Percentiles rank a stretch among this genome's conserved stretches.
Evolutionary conservation across 495 filamentous ascomycete species (phyloP).

Genomic region (Trichoderma reesei): DNA sequence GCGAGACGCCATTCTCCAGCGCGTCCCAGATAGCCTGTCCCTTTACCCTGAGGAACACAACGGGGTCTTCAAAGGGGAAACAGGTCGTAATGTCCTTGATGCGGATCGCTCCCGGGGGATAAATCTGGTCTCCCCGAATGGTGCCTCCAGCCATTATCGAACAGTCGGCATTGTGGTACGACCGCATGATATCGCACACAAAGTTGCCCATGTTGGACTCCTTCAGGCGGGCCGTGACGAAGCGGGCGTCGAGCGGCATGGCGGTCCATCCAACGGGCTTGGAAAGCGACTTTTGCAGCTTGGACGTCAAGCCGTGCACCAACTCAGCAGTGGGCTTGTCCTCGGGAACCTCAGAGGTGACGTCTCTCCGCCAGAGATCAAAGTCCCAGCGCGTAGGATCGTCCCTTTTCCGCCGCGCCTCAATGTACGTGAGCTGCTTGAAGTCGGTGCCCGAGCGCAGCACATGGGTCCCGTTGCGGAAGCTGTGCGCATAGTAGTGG

Average conservation of each 20-base stretch:
- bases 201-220: constrained; percentile 87
- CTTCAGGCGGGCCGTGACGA: constrained; percentile 62
- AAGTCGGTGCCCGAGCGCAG: constrained; percentile 82
- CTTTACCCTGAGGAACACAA: constrained; percentile 59
- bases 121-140: constrained; percentile 84
- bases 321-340: constrained; percentile 46
- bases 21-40: constrained; percentile 63
- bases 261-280: constrained; percentile 77
- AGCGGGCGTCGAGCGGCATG: constrained; percentile 71
- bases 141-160: constrained; percentile 79
- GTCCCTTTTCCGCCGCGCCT: constrained; percentile 47
- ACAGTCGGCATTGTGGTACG: constrained; percentile 70
- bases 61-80: constrained; percentile 89
- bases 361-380: constrained; percentile 63
- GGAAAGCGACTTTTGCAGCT: constrained; percentile 62
- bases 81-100: constrained; percentile 70
- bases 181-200: constrained; percentile 81
- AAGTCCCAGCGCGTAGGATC: constrained; percentile 56
- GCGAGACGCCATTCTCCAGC: constrained; percentile 70
- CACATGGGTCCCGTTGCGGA: constrained; percentile 69
- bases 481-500: constrained; percentile 69
- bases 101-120: constrained; percentile 64
- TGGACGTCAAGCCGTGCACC: constrained; percentile 57
- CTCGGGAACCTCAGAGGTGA: constrained; percentile 54
- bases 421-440: constrained; percentile 81